phyloP scores from a whole-genome alignment of 768 basidiomycete species.

The Auricularia sp. region DNA sequence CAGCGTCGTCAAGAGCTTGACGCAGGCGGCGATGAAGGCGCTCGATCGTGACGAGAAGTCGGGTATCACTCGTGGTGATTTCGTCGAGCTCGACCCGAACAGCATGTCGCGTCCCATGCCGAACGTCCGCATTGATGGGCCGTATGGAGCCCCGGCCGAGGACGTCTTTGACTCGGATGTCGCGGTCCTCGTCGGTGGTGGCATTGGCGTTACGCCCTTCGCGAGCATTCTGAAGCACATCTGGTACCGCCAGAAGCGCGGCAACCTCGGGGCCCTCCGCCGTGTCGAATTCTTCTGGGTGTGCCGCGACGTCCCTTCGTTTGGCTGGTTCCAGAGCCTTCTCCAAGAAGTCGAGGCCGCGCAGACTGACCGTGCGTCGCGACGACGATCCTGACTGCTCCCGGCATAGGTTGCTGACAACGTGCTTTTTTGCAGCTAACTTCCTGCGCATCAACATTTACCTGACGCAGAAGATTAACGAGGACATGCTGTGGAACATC shows the following conservation, averaged over 20 bases:
- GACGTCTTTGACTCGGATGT: slow-evolving; percentile 82
- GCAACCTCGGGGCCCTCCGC: slow-evolving; percentile 67
- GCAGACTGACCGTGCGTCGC: slow-evolving; percentile 70
- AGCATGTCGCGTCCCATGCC: slow-evolving; percentile 49
- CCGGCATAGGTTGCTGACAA: slow-evolving; percentile 10
- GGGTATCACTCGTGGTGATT: slow-evolving; percentile 57
- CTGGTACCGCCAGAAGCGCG: slow-evolving; percentile 83
- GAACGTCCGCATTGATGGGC: slow-evolving; percentile 72
- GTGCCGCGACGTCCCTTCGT: slow-evolving; percentile 89
- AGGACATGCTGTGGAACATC: slow-evolving; percentile 89
- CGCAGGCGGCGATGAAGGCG: slow-evolving; percentile 68
- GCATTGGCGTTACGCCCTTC: slow-evolving; percentile 94
- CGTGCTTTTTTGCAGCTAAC: slow-evolving; percentile 46
- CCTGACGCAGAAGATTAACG: slow-evolving; percentile 73
- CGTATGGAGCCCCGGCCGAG: slow-evolving; percentile 88
- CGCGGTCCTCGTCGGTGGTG: slow-evolving; percentile 85
- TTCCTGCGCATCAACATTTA: slow-evolving; percentile 90
- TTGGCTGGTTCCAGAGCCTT: slow-evolving; percentile 92
- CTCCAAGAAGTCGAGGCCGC: slow-evolving; percentile 82
- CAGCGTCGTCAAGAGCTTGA: slow-evolving; percentile 66
- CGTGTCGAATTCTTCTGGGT: slow-evolving; percentile 95
- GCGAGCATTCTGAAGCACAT: slow-evolving; percentile 92
- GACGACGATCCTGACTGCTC: not conserved
- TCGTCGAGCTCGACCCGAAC: slow-evolving; percentile 61
- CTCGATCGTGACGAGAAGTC: slow-evolving; percentile 46